phyloP scores from a whole-genome alignment of 2,329 filamentous ascomycete genomes.

The Penicillium sp. region DNA sequence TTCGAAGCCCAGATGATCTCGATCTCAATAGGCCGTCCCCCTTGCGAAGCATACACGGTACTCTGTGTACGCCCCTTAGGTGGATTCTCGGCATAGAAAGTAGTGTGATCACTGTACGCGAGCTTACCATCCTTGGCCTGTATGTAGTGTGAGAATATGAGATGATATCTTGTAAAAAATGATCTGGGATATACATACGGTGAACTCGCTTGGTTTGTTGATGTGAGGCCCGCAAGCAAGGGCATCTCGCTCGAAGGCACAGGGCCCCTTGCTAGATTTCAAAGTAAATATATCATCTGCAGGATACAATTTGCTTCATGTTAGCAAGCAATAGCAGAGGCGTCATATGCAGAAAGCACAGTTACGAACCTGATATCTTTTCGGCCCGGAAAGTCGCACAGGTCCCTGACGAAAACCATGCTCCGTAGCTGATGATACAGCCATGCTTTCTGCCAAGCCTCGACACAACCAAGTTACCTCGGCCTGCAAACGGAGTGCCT shows the following conservation, averaged over 20 bases:
- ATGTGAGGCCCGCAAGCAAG: conserved; percentile 53
- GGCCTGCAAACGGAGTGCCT: conserved; percentile 52
- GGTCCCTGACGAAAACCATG: conserved; percentile 66
- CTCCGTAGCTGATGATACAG: conserved; percentile 66
- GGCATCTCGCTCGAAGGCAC: conserved; percentile 53
- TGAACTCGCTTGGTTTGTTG: conserved; percentile 29
- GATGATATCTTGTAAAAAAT: neutral
- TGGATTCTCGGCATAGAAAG: conserved; percentile 39
- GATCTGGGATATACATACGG: conserved; percentile 21
- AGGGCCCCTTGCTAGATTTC: conserved; percentile 58
- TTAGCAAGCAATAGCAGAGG: neutral
- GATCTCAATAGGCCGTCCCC: conserved; percentile 34
- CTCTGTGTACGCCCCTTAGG: conserved; percentile 38
- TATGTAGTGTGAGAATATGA: neutral
- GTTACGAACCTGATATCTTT: conserved; percentile 29
- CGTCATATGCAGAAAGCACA: neutral
- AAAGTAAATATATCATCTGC: conserved; percentile 51
- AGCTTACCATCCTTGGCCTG: conserved; percentile 36
- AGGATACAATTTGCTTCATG: neutral
- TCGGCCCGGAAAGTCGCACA: conserved; percentile 57
- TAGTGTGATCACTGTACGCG: conserved; percentile 33
- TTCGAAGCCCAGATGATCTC: conserved; percentile 33
- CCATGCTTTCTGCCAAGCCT: conserved; percentile 44
- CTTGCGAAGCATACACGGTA: conserved; percentile 32
- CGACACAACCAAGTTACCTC: conserved; percentile 58